Evolutionary conservation across 208 protist genomes (phyloP), one percentile per base, ranked within the genome.

Genomic region (Trypanosoma melophagium): DNA sequence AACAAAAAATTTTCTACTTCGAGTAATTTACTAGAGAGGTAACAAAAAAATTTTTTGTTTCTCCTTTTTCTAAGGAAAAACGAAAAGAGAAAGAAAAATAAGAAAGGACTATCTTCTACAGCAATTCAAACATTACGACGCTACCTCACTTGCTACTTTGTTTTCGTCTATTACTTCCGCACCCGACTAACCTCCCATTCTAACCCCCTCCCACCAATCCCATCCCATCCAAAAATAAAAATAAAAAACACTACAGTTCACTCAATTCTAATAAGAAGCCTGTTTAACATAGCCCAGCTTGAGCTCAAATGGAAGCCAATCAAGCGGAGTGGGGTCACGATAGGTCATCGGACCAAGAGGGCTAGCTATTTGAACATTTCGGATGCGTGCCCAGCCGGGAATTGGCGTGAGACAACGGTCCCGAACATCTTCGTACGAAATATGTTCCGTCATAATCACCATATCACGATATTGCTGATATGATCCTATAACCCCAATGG

Each of bases 251-350:
- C 22, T 50, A 66, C n/a, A 76, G 7, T 2, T 38, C 21, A 22
- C 40, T n/a, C 28, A 35, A 52, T 28, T 64, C 40, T 89, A 95
- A 60, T 93, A 93, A 0, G 90, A 95, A 38, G 90, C 85, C 55
- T 95, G 90, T 71, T 93, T 95, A 40, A 95, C 90, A 56, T 92
- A 85, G 31, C 90, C 90, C 52, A 95, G 84, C 71, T 95, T 95
- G 42, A 95, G 74, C 66, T 95, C 85, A 57, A 95, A 95, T 54
- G 90, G 90, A 12, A 95, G 77, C 90, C 90, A 95, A 64, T 95
- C 87, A 58, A 95, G 73, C 25, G 90, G 90, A n/a, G 87, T 95
- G 8, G 87, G 87, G 54, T 95, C 87, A 50, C 90, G 84, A 65
- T 84, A 93, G 24, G 90, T 93, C 58, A 83, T 64, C 35, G 82